Conservation (phyloP, 2,329 filamentous ascomycete genomes). For the Xylaria sp. region DNA sequence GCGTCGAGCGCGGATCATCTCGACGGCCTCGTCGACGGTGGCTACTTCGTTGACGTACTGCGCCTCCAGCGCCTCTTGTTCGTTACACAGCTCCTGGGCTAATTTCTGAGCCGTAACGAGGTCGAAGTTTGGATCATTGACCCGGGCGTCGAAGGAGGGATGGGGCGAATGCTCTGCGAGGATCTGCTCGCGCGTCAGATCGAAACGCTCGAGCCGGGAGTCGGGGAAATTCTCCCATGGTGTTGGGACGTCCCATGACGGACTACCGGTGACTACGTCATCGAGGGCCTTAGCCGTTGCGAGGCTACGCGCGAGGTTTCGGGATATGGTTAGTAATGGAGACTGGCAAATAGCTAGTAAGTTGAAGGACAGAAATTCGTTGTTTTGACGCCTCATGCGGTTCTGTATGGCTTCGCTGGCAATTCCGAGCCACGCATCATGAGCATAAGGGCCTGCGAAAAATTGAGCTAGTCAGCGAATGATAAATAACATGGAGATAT, state of each 20-base stretch:
- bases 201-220: constrained; percentile 35
- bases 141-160: constrained; percentile 9
- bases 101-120: constrained; percentile 50
- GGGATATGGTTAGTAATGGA: constrained; percentile 64
- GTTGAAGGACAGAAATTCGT: constrained; percentile 77
- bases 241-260: constrained; percentile 54
- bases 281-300: constrained; percentile 55
- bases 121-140: constrained; percentile 27
- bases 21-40: constrained; percentile 57
- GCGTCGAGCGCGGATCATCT: constrained; percentile 65
- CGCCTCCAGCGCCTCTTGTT: constrained; percentile 56
- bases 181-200: constrained; percentile 36
- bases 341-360: constrained; percentile 79
- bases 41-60: constrained; percentile 62
- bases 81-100: constrained; percentile 53
- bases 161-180: constrained; percentile 9
- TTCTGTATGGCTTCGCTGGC: constrained; percentile 72
- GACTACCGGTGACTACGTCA: constrained; percentile 52
- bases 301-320: constrained; percentile 57
- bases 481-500: background rate
- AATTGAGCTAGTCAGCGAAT: constrained; percentile 42
- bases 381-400: constrained; percentile 74
- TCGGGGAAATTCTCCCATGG: constrained; percentile 38
- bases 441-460: constrained; percentile 52
- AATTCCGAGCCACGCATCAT: constrained; percentile 72